Evolutionary conservation across 1,284 basidiomycete genomes (phyloP).

Genomic region (Caloboletus inedulis): DNA sequence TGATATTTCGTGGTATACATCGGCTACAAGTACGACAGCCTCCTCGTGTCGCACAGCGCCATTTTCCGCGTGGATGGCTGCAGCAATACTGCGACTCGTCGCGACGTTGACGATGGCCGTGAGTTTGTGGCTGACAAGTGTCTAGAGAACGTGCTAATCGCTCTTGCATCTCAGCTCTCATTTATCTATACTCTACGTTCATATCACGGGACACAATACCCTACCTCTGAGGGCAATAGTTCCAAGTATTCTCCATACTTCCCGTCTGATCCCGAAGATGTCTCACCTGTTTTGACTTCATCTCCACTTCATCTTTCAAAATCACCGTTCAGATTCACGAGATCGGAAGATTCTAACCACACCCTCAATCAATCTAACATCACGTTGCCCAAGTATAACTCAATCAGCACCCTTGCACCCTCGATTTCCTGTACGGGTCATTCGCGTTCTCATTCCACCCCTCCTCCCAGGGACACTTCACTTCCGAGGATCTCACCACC

Average conservation of each 20-base stretch:
- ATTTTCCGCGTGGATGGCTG: slow-evolving; percentile 53
- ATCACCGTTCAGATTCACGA: slow-evolving; percentile 14
- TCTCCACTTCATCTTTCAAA: slow-evolving; percentile 14
- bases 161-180: slow-evolving; percentile 31
- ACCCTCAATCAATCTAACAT: slow-evolving; percentile 22
- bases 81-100: slow-evolving; percentile 48
- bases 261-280: slow-evolving; percentile 23
- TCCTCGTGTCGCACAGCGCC: slow-evolving; percentile 34
- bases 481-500: slow-evolving; percentile 23
- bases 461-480: slow-evolving; percentile 10
- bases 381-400: slow-evolving; percentile 29
- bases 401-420: slow-evolving; percentile 27
- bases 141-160: slow-evolving; percentile 6
- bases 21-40: slow-evolving; percentile 22
- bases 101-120: slow-evolving; percentile 52
- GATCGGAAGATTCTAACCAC: slow-evolving; percentile 21
- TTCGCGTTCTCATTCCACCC: slow-evolving; percentile 21
- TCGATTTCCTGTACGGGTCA: slow-evolving; percentile 27
- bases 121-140: slow-evolving; percentile 25
- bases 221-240: slow-evolving; percentile 6
- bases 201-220: slow-evolving; percentile 21
- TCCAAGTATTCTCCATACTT: slow-evolving; percentile 20
- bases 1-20: slow-evolving; percentile 59
- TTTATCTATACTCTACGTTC: slow-evolving; percentile 32
- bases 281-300: slow-evolving; percentile 19